These are phyloP conservation scores for Epichloe brachyelytri DNA, from an alignment of 2,329 filamentous ascomycete genomes.

Conservation along the genomic window DNA sequence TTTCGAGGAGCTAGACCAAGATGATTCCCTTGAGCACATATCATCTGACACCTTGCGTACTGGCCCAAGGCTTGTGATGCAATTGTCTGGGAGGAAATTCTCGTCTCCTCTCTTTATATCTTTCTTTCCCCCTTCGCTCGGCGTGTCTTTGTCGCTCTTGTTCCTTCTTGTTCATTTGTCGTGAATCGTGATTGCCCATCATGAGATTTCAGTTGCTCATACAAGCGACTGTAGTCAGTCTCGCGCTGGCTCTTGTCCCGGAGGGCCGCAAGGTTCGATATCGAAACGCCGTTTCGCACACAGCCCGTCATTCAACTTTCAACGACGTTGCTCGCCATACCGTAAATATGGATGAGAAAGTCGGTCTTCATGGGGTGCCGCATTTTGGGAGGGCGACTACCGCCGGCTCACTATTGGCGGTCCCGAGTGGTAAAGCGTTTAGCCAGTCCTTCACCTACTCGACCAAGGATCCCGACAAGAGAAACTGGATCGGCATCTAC, in stretches of 20 bases:
- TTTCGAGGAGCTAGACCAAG: background rate
- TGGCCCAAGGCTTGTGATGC: background rate
- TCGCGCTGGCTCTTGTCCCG: background rate
- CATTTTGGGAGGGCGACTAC: background rate
- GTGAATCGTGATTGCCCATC: background rate
- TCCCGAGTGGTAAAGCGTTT: background rate
- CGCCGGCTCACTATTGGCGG: background rate
- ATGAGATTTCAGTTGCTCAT: constrained; percentile 2
- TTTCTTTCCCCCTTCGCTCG: background rate
- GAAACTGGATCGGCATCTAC: constrained; percentile 27
- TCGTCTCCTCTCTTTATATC: background rate
- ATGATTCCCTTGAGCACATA: background rate
- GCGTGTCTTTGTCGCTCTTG: background rate
- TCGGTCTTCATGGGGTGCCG: background rate
- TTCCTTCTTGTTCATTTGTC: background rate
- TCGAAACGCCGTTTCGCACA: background rate
- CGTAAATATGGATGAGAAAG: background rate
- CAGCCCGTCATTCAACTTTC: background rate
- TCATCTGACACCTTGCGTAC: background rate
- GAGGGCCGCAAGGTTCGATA: background rate
- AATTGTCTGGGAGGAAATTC: background rate
- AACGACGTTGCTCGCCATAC: background rate
- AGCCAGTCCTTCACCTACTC: constrained; percentile 15
- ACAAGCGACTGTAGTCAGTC: constrained; percentile 1
- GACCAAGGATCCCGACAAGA: constrained; percentile 12